Evolutionary conservation across 352 stramenopile species (phyloP).

Genomic region (Plasmopara muralis): DNA sequence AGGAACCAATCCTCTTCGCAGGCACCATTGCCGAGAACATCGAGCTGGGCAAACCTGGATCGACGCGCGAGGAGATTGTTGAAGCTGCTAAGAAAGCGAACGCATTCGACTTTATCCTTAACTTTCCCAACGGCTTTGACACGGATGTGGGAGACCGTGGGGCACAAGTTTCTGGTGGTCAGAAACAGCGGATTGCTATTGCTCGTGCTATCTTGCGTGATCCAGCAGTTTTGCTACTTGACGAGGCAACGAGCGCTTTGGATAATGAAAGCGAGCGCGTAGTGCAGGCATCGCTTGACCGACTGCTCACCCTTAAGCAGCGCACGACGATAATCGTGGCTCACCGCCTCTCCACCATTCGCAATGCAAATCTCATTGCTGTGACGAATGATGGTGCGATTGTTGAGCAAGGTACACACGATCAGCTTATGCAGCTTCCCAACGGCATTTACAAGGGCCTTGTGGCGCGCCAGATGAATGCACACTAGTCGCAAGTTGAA

Average conservation of each 20-base stretch:
- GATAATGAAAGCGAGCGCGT: slow-evolving; percentile 34
- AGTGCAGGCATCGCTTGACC: slow-evolving; percentile 30
- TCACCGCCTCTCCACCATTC: slow-evolving; percentile 28
- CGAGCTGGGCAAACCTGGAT: slow-evolving; percentile 27
- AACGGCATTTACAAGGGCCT: slow-evolving; percentile 49
- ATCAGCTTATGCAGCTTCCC: slow-evolving; percentile 46
- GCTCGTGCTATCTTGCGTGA: slow-evolving; percentile 27
- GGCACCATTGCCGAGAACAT: slow-evolving; percentile 34
- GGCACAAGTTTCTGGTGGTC: slow-evolving; percentile 28
- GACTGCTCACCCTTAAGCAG: slow-evolving; percentile 26
- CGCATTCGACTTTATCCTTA: slow-evolving; percentile 33
- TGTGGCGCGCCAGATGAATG: slow-evolving; percentile 27
- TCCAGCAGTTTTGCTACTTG: slow-evolving; percentile 25
- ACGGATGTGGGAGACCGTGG: slow-evolving; percentile 30
- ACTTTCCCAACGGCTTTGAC: slow-evolving; percentile 28
- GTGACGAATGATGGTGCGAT: slow-evolving; percentile 30
- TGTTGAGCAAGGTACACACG: slow-evolving; percentile 48
- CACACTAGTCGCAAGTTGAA: slow-evolving; percentile 10
- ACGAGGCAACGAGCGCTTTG: slow-evolving; percentile 30
- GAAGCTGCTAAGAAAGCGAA: slow-evolving; percentile 31
- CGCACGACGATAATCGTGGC: slow-evolving; percentile 34
- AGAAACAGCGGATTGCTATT: slow-evolving; percentile 36
- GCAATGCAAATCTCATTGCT: slow-evolving; percentile 30
- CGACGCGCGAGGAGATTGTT: slow-evolving; percentile 27
- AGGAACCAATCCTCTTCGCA: slow-evolving; percentile 31